phyloP scores from a whole-genome alignment of 345 rosid genomes.

The Brassica rapa region DNA sequence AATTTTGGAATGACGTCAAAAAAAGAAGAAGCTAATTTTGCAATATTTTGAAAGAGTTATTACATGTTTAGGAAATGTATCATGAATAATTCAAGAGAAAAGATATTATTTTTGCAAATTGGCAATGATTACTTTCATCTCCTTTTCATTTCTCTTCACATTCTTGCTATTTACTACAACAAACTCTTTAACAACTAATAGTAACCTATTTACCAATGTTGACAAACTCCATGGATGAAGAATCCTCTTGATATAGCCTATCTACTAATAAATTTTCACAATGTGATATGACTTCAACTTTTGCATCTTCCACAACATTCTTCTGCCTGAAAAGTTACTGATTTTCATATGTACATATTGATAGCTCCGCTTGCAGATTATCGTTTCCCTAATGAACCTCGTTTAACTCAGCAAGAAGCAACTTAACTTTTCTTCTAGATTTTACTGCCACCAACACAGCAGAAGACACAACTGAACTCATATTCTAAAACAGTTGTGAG shows the following conservation, averaged over 20 bases:
- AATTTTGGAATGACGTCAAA: too few species aligned
- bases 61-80: too few species aligned
- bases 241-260: too few species aligned
- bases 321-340: constrained; percentile 33
- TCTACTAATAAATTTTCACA: background rate
- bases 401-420: constrained; percentile 81
- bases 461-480: constrained; percentile 57
- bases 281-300: background rate
- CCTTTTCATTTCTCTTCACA: too few species aligned
- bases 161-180: too few species aligned
- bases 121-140: too few species aligned
- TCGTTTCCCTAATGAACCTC: constrained; percentile 96
- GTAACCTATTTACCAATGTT: too few species aligned
- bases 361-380: constrained; percentile 69
- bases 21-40: too few species aligned
- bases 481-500: constrained; percentile 51
- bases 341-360: constrained; percentile 51
- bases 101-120: too few species aligned
- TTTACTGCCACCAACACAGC: constrained; percentile 70
- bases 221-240: too few species aligned
- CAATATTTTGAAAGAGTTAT: too few species aligned
- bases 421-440: constrained; percentile 80
- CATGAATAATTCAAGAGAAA: background rate
- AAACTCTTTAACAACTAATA: too few species aligned
- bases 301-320: background rate